These are phyloP conservation scores for Debaryomyces coudertii DNA, from an alignment of 1,139 yeast genomes.

Conservation along the genomic window DNA sequence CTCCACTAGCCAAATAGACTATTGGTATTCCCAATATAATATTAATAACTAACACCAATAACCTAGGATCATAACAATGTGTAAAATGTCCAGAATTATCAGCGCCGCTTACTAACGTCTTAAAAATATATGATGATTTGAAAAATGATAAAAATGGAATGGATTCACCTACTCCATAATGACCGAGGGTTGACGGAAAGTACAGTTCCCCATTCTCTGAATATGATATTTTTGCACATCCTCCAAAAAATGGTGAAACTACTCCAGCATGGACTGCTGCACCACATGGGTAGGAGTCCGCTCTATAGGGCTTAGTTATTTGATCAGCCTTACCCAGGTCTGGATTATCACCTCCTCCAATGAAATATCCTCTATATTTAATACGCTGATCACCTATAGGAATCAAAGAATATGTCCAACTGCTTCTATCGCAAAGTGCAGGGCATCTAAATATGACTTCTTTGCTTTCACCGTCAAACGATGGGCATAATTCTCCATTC, in stretches of 20 bases:
- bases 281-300: slow-evolving; percentile 88
- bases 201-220: slow-evolving; percentile 52
- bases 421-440: slow-evolving; percentile 78
- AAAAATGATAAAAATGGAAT: slow-evolving; percentile 70
- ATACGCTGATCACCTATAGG: slow-evolving; percentile 72
- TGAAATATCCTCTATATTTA: slow-evolving; percentile 70
- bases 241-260: slow-evolving; percentile 74
- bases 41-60: slow-evolving; percentile 58
- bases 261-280: slow-evolving; percentile 88
- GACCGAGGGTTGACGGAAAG: slow-evolving; percentile 53
- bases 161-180: slow-evolving; percentile 55
- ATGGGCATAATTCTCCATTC: slow-evolving; percentile 63
- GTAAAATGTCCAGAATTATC: slow-evolving; percentile 26
- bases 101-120: slow-evolving; percentile 23
- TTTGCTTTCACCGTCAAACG: slow-evolving; percentile 30
- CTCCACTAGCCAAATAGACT: slow-evolving; percentile 57
- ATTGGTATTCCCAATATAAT: slow-evolving; percentile 63
- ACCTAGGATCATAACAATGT: slow-evolving; percentile 71
- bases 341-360: slow-evolving; percentile 66
- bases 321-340: slow-evolving; percentile 20
- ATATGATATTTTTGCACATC: slow-evolving; percentile 71
- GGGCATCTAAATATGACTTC: slow-evolving; percentile 79
- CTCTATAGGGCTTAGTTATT: slow-evolving; percentile 69
- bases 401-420: slow-evolving; percentile 76
- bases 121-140: slow-evolving; percentile 72